A percentile compares a stretch with the other conserved stretches of the same genome.
Conservation (phyloP, 768 basidiomycete species). For the Amanita exitialis region DNA sequence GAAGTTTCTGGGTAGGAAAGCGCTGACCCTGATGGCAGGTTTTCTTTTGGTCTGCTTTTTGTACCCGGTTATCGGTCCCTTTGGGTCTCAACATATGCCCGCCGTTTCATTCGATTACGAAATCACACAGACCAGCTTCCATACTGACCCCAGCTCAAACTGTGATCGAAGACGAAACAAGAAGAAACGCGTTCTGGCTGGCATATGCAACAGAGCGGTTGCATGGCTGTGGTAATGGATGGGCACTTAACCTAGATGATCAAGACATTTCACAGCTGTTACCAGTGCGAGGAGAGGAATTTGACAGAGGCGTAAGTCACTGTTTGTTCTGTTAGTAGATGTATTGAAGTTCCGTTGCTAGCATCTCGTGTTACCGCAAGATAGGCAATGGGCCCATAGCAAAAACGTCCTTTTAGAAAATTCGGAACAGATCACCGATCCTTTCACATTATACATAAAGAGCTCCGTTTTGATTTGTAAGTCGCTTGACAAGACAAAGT, state of each 20-base stretch:
- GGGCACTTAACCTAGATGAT: slow-evolving; percentile 65
- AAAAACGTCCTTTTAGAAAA: slow-evolving; percentile 51
- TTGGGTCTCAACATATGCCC: slow-evolving; percentile 60
- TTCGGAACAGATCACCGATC: slow-evolving; percentile 53
- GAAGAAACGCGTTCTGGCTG: slow-evolving; percentile 67
- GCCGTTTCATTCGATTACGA: slow-evolving; percentile 57
- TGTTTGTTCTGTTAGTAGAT: neutral
- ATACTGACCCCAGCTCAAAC: slow-evolving; percentile 51
- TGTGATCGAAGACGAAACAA: slow-evolving; percentile 58
- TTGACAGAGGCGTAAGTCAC: slow-evolving; percentile 46
- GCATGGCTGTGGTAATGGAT: slow-evolving; percentile 58
- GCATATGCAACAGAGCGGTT: slow-evolving; percentile 63
- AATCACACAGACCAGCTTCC: slow-evolving; percentile 43
- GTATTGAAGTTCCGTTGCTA: slow-evolving; percentile 14
- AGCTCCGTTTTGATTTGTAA: slow-evolving; percentile 52
- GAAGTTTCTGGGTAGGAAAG: too few species aligned
- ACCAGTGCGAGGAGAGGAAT: slow-evolving; percentile 50
- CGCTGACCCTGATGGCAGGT: slow-evolving; percentile 28
- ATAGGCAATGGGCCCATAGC: slow-evolving; percentile 62
- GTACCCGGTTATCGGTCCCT: slow-evolving; percentile 50
- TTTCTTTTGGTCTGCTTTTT: slow-evolving; percentile 46
- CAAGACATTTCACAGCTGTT: slow-evolving; percentile 64
- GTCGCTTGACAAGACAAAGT: slow-evolving; percentile 8
- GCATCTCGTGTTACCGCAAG: slow-evolving; percentile 36
- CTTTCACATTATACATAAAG: slow-evolving; percentile 66